Percentiles rank a stretch among this genome's conserved stretches.
Evolutionary conservation across 441 rosid genomes (phyloP).

Genomic region (Corymbia calophylla): DNA sequence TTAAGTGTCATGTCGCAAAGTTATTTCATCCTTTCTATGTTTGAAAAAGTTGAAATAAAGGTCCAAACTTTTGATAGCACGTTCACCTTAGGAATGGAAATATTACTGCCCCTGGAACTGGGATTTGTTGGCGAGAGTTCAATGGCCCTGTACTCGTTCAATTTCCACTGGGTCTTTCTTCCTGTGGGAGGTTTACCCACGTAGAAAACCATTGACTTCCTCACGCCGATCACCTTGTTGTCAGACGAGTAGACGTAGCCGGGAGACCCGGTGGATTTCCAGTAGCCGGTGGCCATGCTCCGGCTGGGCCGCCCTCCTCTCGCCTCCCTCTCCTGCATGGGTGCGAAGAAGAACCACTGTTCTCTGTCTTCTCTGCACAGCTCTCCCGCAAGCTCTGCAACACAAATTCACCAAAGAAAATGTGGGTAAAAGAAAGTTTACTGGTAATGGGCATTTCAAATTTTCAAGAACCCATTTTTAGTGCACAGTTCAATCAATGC

Average conservation of each 20-base stretch:
- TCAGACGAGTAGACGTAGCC: neutral
- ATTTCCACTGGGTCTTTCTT: neutral
- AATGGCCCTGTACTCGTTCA: neutral
- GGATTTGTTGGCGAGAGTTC: neutral
- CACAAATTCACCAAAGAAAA: neutral
- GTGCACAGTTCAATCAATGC: neutral
- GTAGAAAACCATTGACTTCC: neutral
- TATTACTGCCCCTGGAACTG: neutral
- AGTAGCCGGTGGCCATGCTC: neutral
- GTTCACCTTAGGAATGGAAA: neutral
- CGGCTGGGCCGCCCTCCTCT: neutral
- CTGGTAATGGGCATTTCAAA: neutral
- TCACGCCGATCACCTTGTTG: neutral
- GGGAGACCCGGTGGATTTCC: neutral
- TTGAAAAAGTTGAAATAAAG: neutral
- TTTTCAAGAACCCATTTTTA: neutral
- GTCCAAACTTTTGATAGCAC: neutral
- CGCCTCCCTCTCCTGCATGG: neutral
- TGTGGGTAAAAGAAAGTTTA: neutral
- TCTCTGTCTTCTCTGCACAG: neutral
- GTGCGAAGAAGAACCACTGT: neutral
- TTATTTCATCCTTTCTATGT: neutral
- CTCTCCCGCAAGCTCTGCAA: neutral
- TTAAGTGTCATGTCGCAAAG: neutral
- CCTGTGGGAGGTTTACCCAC: neutral